A percentile compares a stretch with the other conserved stretches of the same genome.
These are phyloP conservation scores for Kingdonia uniflora DNA, from an alignment of 164 flowering plant genomes.

Conservation along the genomic window DNA sequence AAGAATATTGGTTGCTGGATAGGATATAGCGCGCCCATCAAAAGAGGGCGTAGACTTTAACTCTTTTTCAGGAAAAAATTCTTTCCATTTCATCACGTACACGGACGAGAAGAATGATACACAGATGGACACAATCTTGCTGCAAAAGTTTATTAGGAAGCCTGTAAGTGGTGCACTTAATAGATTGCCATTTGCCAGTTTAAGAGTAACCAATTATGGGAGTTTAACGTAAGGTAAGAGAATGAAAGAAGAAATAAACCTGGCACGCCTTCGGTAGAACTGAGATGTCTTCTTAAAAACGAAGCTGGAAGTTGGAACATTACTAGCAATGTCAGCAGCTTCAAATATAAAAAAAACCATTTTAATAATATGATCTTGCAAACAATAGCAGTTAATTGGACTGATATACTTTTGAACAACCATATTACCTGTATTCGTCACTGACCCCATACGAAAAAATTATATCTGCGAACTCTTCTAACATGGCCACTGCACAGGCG, in stretches of 20 bases:
- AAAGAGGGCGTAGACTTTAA: slow-evolving; percentile 60
- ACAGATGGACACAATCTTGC: slow-evolving; percentile 48
- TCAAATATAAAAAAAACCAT: not conserved
- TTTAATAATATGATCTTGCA: too few relatives aligned
- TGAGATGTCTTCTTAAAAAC: slow-evolving; percentile 53
- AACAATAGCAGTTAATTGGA: not conserved
- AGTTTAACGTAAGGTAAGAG: not conserved
- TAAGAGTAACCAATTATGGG: too few relatives aligned
- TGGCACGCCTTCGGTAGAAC: slow-evolving; percentile 44
- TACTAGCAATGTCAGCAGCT: slow-evolving; percentile 1
- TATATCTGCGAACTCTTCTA: slow-evolving; percentile 66
- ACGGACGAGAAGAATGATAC: slow-evolving; percentile 63
- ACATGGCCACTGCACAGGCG: slow-evolving; percentile 63
- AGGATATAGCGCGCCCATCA: slow-evolving; percentile 78
- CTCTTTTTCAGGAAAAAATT: slow-evolving; percentile 46
- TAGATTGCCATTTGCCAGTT: too few relatives aligned
- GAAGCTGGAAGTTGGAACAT: slow-evolving; percentile 44
- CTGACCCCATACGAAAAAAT: slow-evolving; percentile 75
- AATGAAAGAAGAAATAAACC: slow-evolving; percentile 27
- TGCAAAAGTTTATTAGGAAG: slow-evolving; percentile 23
- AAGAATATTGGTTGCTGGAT: slow-evolving; percentile 52
- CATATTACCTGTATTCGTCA: slow-evolving; percentile 76
- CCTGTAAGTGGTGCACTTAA: too few relatives aligned
- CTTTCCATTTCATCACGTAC: slow-evolving; percentile 59
- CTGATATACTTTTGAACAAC: not conserved